Percentiles rank a stretch among this genome's conserved stretches.
These are phyloP conservation scores for Capronia epimyces DNA, from an alignment of 2,329 filamentous ascomycete species.

Conservation along the genomic window DNA sequence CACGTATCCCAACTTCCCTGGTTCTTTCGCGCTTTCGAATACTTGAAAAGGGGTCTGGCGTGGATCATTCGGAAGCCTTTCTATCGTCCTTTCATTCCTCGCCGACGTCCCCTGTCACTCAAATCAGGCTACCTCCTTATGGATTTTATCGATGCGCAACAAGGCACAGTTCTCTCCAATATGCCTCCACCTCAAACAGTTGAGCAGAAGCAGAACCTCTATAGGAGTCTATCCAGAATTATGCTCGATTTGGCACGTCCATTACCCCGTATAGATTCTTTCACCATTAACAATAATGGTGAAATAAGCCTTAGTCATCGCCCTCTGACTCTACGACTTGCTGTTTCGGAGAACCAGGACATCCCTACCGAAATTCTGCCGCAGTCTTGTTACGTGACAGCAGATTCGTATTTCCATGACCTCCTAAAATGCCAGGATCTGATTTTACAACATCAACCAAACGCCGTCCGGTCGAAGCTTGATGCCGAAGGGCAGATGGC, in stretches of 20 bases:
- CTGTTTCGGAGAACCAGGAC: slow-evolving; percentile 8
- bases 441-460: slow-evolving; percentile 29
- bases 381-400: slow-evolving; percentile 26
- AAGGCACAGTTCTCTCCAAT: slow-evolving; percentile 21
- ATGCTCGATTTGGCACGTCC: slow-evolving; percentile 2
- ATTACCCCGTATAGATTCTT: slow-evolving; percentile 14
- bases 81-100: not conserved
- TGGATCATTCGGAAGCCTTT: not conserved
- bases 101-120: not conserved
- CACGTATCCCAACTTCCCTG: not conserved
- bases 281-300: slow-evolving; percentile 27
- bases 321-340: slow-evolving; percentile 3
- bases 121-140: slow-evolving; percentile 20
- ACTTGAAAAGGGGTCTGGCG: not conserved
- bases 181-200: not conserved
- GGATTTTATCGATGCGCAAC: slow-evolving; percentile 17
- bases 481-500: slow-evolving; percentile 20
- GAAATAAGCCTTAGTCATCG: slow-evolving; percentile 18
- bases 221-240: not conserved
- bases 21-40: not conserved
- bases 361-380: slow-evolving; percentile 29
- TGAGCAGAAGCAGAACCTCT: not conserved
- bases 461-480: slow-evolving; percentile 20
- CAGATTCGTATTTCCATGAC: slow-evolving; percentile 30
- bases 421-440: slow-evolving; percentile 30